Conservation (phyloP, 768 basidiomycete genomes). For the Piloderma croceum region DNA sequence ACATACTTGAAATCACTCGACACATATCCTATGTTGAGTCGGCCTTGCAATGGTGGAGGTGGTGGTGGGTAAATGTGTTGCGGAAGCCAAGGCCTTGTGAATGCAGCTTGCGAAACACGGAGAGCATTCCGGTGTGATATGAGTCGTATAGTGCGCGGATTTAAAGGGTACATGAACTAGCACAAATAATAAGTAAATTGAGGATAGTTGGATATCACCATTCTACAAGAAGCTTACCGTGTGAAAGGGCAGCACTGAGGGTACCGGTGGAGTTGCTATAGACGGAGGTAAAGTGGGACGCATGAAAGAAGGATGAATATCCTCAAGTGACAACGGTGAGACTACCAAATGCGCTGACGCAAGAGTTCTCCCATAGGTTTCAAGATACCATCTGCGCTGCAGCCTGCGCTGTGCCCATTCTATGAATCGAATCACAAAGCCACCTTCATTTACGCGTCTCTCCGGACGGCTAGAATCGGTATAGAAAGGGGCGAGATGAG, state of each 20-base stretch:
- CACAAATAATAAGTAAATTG: too few relatives aligned
- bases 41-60: constrained; percentile 33
- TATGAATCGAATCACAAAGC: constrained; percentile 40
- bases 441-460: constrained; percentile 31
- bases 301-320: constrained; percentile 8
- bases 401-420: constrained; percentile 37
- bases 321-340: constrained; percentile 7
- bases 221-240: constrained; percentile 35
- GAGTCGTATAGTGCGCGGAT: constrained; percentile 35
- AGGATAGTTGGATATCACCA: too few relatives aligned
- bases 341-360: constrained; percentile 11
- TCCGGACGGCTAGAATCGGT: constrained; percentile 16
- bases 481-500: constrained; percentile 26
- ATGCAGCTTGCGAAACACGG: constrained; percentile 37
- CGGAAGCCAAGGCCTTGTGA: constrained; percentile 37
- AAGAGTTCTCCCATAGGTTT: constrained; percentile 27
- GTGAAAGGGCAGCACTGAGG: constrained; percentile 45
- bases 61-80: constrained; percentile 35
- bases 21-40: constrained; percentile 44
- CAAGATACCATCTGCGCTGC: constrained; percentile 40
- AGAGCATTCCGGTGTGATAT: constrained; percentile 45
- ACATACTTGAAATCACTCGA: constrained; percentile 43
- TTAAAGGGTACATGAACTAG: constrained; percentile 45
- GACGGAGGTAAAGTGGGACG: constrained; percentile 14
- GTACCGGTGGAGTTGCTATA: constrained; percentile 28